Evolutionary conservation across 176 grass and related monocot genomes (phyloP), one percentile per base, ranked within the genome.

Genomic region (Echinochloa phyllopogon): DNA sequence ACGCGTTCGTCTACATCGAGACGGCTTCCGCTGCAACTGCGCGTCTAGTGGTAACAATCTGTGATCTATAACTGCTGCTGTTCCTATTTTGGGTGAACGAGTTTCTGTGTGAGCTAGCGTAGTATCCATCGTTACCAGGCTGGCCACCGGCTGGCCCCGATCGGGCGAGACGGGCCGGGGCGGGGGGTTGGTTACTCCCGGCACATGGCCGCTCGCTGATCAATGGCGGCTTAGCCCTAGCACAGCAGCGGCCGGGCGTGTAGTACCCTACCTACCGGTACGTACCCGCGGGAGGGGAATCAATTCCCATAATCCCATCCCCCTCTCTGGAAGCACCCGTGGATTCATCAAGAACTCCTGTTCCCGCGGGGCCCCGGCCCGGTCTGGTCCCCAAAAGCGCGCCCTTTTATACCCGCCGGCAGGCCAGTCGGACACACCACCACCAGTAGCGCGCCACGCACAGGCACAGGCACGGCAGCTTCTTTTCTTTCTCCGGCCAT

Each of bases 301-400:
- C 29, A 33, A 33, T 33, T 33, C 29, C 29, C 29, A 33, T 33
- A 33, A 33, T 33, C 29, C 29, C 29, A 33, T 33, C 29, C 29
- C 29, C 1, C 29, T 4, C 15, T 51, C 47, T 74, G 25, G 36
- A 33, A 37, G n/a, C 33, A 3, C 3, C 21, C 37, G 74, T 48
- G 48, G 11, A 67, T 17, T 25, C 44, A 80, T 67, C 62, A n/a
- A 66, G 20, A 80, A 56, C 48, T 81, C 49, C 48, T 69, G 49
- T 81, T 55, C 14, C 16, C 7, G 49, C 79, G 36, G 13, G 47
- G 0, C 33, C 59, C 44, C 10, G 11, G n/a, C 18, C 4, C 2
- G 13, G 12, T 2, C 4, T 0, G 13, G 12, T 2, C 29, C 62
- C 20, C 64, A 56, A 43, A 81, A 81, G 48, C 47, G 29, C 37